Conservation (phyloP, 2,329 filamentous ascomycete species). For the Thielaviopsis euricoi region DNA sequence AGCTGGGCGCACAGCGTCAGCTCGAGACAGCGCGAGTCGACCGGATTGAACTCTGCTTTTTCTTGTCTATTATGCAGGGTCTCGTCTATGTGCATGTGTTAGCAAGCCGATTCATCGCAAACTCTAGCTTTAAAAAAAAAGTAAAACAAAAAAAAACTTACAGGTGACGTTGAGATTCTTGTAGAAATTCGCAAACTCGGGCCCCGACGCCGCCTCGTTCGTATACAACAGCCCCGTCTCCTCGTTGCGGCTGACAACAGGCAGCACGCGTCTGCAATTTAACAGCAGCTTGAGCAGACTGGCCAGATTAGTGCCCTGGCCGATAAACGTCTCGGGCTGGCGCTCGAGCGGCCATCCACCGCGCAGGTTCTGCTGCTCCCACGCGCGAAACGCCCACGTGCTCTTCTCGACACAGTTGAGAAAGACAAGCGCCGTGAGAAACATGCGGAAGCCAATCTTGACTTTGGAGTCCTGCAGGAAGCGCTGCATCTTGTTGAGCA, state of each 20-base stretch:
- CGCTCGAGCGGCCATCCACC: conserved; percentile 44
- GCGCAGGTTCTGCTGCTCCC: conserved; percentile 45
- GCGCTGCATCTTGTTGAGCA: conserved; percentile 45
- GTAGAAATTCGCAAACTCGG: conserved; percentile 34
- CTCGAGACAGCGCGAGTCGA: conserved; percentile 33
- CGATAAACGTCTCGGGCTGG: conserved; percentile 37
- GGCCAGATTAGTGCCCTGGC: conserved; percentile 42
- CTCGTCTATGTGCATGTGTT: conserved; percentile 14
- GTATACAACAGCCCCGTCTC: conserved; percentile 30
- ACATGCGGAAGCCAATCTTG: conserved; percentile 43
- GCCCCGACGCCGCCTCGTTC: conserved; percentile 27
- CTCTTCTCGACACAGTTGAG: conserved; percentile 52
- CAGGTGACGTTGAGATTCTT: conserved; percentile 38
- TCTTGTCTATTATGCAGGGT: conserved; percentile 28
- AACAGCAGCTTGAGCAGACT: conserved; percentile 44
- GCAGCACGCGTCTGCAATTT: conserved; percentile 41
- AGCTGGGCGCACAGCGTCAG: conserved; percentile 33
- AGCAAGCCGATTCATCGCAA: too few relatives aligned
- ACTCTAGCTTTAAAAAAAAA: too few relatives aligned
- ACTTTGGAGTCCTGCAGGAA: conserved; percentile 43
- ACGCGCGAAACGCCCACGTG: conserved; percentile 52
- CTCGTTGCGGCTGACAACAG: conserved; percentile 29
- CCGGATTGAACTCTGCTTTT: conserved; percentile 32
- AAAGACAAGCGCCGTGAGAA: conserved; percentile 43
- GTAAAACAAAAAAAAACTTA: conserved; percentile 24